Percentiles rank a stretch among this genome's conserved stretches.
phyloP scores from a whole-genome alignment of 1,139 yeast genomes.

The Nakaseomyces glabratus region DNA sequence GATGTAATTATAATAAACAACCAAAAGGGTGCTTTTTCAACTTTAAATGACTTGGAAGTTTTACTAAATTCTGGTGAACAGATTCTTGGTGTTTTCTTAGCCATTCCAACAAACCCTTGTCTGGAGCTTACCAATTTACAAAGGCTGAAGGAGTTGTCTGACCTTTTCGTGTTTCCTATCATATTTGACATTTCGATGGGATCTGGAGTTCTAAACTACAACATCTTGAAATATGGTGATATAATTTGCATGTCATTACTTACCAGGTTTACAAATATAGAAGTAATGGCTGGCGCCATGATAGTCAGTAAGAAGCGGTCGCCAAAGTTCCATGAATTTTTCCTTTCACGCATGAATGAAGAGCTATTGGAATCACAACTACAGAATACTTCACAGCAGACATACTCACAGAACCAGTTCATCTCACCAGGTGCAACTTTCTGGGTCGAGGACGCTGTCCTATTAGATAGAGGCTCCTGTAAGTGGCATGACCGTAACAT shows the following conservation, averaged over 20 bases:
- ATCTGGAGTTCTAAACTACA: slow-evolving; percentile 65
- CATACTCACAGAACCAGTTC: not conserved
- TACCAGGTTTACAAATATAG: slow-evolving; percentile 44
- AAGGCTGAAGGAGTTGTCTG: slow-evolving; percentile 56
- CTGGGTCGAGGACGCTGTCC: slow-evolving; percentile 93
- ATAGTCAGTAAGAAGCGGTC: slow-evolving; percentile 57
- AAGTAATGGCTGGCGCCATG: slow-evolving; percentile 93
- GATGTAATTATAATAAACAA: slow-evolving; percentile 76
- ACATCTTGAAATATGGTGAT: slow-evolving; percentile 75
- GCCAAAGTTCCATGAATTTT: slow-evolving; percentile 47
- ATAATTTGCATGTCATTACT: slow-evolving; percentile 76
- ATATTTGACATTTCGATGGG: slow-evolving; percentile 94
- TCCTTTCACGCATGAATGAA: slow-evolving; percentile 23
- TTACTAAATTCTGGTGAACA: slow-evolving; percentile 53
- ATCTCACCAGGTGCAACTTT: slow-evolving; percentile 27
- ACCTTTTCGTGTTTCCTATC: slow-evolving; percentile 61
- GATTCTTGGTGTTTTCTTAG: slow-evolving; percentile 69
- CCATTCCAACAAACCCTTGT: slow-evolving; percentile 89
- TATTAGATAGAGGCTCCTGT: slow-evolving; percentile 84
- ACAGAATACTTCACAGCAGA: not conserved
- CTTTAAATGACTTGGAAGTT: slow-evolving; percentile 45
- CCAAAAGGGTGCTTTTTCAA: slow-evolving; percentile 60
- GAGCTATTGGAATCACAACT: slow-evolving; percentile 1
- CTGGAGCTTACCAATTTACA: slow-evolving; percentile 71
- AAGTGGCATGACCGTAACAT: slow-evolving; percentile 68